Conservation (phyloP, 1,284 basidiomycete species). For the Ganoderma resinaceum region DNA sequence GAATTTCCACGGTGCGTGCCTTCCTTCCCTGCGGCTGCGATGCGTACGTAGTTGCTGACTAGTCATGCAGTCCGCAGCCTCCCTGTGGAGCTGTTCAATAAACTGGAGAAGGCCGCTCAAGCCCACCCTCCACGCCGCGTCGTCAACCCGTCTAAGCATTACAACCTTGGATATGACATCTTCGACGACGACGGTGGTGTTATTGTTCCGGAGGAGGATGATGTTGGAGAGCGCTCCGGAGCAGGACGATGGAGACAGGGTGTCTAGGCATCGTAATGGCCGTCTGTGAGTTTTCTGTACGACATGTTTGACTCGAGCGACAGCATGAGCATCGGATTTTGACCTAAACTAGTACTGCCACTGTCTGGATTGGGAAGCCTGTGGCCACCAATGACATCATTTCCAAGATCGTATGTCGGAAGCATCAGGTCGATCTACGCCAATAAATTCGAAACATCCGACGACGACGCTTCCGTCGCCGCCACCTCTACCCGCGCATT, state of each 20-base stretch:
- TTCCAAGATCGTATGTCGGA: background rate
- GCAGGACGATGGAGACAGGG: background rate
- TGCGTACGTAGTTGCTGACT: background rate
- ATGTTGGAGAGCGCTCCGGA: background rate
- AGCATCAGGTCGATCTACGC: background rate
- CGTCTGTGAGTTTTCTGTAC: conserved; percentile 2
- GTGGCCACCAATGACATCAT: conserved; percentile 1
- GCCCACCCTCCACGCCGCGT: conserved; percentile 61
- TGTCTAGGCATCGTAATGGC: background rate
- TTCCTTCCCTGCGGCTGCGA: background rate
- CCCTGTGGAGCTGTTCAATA: conserved; percentile 60
- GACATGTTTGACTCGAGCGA: background rate
- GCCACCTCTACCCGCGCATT: background rate
- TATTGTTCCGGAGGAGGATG: conserved; percentile 21
- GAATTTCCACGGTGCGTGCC: conserved; percentile 65
- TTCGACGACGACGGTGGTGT: conserved; percentile 53
- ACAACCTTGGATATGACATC: conserved; percentile 69
- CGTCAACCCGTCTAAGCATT: conserved; percentile 65
- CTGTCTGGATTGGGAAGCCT: background rate
- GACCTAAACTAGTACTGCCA: background rate
- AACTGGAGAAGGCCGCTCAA: conserved; percentile 64
- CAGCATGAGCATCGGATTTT: background rate
- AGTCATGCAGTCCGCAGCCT: conserved; percentile 54
- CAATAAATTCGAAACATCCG: background rate
- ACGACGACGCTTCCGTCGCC: background rate